A percentile compares a stretch with the other conserved stretches of the same genome.
Conservation (phyloP, 208 protist species). For the Tritrichomonas musculus region DNA sequence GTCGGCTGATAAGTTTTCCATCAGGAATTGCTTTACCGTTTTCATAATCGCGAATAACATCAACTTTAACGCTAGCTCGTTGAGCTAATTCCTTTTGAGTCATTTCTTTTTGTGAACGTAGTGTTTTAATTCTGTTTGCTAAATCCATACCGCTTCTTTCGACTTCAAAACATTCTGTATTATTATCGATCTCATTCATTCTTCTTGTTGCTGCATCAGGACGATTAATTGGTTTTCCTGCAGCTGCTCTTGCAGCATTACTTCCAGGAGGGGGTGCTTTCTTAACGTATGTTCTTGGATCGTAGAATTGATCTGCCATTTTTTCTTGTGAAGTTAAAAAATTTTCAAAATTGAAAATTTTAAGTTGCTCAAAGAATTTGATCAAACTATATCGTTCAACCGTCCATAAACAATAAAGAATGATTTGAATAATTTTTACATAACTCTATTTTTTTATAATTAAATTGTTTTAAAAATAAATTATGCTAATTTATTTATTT, state of each 20-base stretch:
- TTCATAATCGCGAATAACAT: not conserved
- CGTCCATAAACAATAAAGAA: too few relatives aligned
- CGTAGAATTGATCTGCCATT: not conserved
- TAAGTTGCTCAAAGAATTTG: too few relatives aligned
- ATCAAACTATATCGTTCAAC: too few relatives aligned
- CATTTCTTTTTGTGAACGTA: not conserved
- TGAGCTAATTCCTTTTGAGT: not conserved
- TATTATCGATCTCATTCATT: slow-evolving; percentile 10
- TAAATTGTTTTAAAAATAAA: too few relatives aligned
- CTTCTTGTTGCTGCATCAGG: not conserved
- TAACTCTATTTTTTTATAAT: too few relatives aligned
- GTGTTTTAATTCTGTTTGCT: not conserved
- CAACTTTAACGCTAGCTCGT: not conserved
- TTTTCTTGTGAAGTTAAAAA: too few relatives aligned
- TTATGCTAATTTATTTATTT: too few relatives aligned
- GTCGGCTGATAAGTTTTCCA: not conserved
- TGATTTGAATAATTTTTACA: too few relatives aligned
- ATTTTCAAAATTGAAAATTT: too few relatives aligned
- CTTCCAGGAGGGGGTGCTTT: not conserved
- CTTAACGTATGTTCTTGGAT: not conserved
- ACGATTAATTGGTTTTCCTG: not conserved
- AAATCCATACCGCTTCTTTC: not conserved
- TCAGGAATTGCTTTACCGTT: not conserved
- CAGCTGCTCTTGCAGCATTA: not conserved
- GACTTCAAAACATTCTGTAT: not conserved